Evolutionary conservation across 805 yeast species (phyloP).

Genomic region (Suhomyces emberorum): DNA sequence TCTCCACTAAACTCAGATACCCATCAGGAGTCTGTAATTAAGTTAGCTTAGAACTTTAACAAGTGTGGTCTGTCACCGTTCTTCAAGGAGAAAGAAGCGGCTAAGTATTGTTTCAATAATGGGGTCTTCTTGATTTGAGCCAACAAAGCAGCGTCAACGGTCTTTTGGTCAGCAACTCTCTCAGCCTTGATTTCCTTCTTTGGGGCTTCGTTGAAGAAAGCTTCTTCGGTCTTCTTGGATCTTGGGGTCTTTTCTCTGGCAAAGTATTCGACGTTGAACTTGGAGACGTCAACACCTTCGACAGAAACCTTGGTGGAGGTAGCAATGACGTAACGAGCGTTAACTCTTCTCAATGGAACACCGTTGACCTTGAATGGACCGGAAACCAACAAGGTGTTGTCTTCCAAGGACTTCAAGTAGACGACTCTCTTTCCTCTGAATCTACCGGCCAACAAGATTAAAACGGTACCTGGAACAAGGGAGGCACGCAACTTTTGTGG

Average conservation of each 20-base stretch:
- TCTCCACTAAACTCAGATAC: constrained; percentile 12
- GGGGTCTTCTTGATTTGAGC: constrained; percentile 97
- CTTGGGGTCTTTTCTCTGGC: constrained; percentile 90
- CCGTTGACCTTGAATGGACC: constrained; percentile 99
- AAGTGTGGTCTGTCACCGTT: constrained; percentile 98
- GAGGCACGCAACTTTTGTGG: constrained; percentile 96
- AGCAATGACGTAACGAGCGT: constrained; percentile 97
- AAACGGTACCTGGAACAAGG: constrained; percentile 95
- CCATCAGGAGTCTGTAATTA: neutral
- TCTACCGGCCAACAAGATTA: constrained; percentile 97
- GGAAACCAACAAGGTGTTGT: constrained; percentile 93
- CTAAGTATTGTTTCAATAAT: constrained; percentile 92
- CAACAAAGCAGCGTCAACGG: constrained; percentile 87
- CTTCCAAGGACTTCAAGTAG: constrained; percentile 93
- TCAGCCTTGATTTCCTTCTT: constrained; percentile 88
- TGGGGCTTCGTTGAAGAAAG: constrained; percentile 73
- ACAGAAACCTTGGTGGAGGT: constrained; percentile 91
- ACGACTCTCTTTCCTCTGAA: constrained; percentile 99
- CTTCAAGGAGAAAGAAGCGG: constrained; percentile 94
- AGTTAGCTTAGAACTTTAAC: constrained; percentile 77
- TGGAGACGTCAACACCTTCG: constrained; percentile 76
- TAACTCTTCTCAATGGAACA: constrained; percentile 99
- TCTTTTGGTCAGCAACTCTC: constrained; percentile 95
- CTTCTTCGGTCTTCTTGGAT: constrained; percentile 87
- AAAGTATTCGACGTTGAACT: constrained; percentile 92